Percentiles rank a stretch among this genome's conserved stretches.
Evolutionary conservation across 345 rosid species (phyloP).

Genomic region (Melaleuca alternifolia): DNA sequence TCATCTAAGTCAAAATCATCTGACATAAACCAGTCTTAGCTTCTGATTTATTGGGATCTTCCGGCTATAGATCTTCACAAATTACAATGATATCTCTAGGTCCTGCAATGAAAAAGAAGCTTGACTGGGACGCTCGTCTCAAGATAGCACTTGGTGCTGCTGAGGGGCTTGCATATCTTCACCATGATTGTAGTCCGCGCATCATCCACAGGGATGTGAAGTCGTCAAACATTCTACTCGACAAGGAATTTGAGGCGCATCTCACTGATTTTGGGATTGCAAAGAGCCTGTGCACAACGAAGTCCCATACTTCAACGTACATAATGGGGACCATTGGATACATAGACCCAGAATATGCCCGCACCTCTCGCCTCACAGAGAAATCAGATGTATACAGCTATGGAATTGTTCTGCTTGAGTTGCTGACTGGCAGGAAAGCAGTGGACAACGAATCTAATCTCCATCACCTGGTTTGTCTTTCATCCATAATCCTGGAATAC

Average conservation of each 20-base stretch:
- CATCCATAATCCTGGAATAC: not conserved
- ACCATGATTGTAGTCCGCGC: slow-evolving; percentile 92
- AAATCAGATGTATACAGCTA: slow-evolving; percentile 95
- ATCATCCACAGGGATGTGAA: slow-evolving; percentile 94
- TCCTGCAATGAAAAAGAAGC: slow-evolving; percentile 63
- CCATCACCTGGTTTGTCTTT: slow-evolving; percentile 72
- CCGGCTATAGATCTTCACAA: not conserved
- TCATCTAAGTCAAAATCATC: too few species aligned
- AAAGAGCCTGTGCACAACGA: slow-evolving; percentile 65
- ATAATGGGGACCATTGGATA: slow-evolving; percentile 96
- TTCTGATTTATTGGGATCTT: not conserved
- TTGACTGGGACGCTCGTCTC: slow-evolving; percentile 78
- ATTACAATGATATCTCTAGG: slow-evolving; percentile 28
- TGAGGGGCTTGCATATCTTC: slow-evolving; percentile 85
- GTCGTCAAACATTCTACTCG: slow-evolving; percentile 81
- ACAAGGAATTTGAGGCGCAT: slow-evolving; percentile 83
- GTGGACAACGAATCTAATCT: slow-evolving; percentile 90
- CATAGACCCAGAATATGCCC: slow-evolving; percentile 95
- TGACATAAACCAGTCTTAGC: not conserved
- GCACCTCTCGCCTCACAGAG: slow-evolving; percentile 88
- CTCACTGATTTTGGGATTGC: slow-evolving; percentile 98
- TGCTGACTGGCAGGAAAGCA: slow-evolving; percentile 82
- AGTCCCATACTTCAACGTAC: slow-evolving; percentile 74
- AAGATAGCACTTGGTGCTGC: slow-evolving; percentile 88
- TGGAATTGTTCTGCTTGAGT: slow-evolving; percentile 82